Evolutionary conservation across 176 grass and related monocot genomes (phyloP).

Genomic region (Poa annua): DNA sequence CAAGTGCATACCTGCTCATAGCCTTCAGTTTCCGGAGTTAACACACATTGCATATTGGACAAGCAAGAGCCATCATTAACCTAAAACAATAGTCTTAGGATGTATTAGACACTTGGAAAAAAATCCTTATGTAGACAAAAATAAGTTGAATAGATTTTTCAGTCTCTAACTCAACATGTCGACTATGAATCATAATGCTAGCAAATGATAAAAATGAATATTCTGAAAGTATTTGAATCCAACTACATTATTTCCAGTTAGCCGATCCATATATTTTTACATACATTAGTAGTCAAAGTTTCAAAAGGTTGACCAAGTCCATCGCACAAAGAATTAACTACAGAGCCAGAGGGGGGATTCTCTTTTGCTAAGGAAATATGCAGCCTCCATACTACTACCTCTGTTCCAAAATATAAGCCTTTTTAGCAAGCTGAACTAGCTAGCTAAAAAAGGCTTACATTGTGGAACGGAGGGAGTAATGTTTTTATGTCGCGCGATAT

Average conservation of each 20-base stretch:
- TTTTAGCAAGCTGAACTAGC: too few relatives aligned
- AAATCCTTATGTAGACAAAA: not conserved
- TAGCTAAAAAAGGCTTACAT: too few relatives aligned
- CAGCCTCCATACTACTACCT: not conserved
- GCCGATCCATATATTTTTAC: not conserved
- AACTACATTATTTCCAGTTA: not conserved
- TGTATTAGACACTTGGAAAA: slow-evolving; percentile 19
- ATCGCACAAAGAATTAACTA: not conserved
- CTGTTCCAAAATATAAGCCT: too few relatives aligned
- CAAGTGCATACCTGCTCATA: slow-evolving; percentile 73
- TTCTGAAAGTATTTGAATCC: not conserved
- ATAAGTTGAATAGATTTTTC: not conserved
- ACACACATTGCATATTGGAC: slow-evolving; percentile 98
- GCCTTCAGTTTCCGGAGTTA: slow-evolving; percentile 84
- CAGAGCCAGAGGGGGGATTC: too few relatives aligned
- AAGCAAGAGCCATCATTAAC: slow-evolving; percentile 98
- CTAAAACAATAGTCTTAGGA: slow-evolving; percentile 53
- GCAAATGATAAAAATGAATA: not conserved
- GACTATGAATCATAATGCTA: not conserved
- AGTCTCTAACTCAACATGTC: not conserved
- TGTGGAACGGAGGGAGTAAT: not conserved
- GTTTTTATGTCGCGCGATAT: not conserved
- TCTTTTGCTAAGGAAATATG: not conserved
- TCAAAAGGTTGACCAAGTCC: not conserved
- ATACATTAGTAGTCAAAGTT: not conserved